These are phyloP conservation scores for Flaveria sonorensis DNA, from an alignment of 129 eudicot species.

Conservation along the genomic window DNA sequence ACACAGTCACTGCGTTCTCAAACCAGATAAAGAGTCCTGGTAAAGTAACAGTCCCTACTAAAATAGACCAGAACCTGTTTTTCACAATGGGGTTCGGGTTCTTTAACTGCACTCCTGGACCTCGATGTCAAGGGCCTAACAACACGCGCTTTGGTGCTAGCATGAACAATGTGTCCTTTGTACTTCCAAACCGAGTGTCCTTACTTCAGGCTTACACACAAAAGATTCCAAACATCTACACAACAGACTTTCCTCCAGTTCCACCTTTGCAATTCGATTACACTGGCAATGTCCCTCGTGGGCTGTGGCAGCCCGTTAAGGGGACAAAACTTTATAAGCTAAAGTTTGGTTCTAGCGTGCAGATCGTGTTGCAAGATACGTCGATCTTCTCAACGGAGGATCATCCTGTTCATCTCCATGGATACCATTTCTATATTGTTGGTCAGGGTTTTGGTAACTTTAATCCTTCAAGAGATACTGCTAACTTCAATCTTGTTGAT, in stretches of 20 bases:
- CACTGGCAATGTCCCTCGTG: slow-evolving; percentile 74
- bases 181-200: slow-evolving; percentile 57
- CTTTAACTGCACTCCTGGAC: slow-evolving; percentile 66
- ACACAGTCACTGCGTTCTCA: slow-evolving; percentile 58
- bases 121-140: slow-evolving; percentile 79
- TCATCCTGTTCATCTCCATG: slow-evolving; percentile 79
- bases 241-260: slow-evolving; percentile 61
- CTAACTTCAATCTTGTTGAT: slow-evolving; percentile 64
- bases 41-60: slow-evolving; percentile 48
- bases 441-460: slow-evolving; percentile 76
- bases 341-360: slow-evolving; percentile 60
- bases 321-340: slow-evolving; percentile 65
- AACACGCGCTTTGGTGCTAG: slow-evolving; percentile 78
- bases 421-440: slow-evolving; percentile 64
- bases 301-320: slow-evolving; percentile 60
- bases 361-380: slow-evolving; percentile 66
- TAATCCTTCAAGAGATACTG: slow-evolving; percentile 51
- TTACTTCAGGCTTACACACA: slow-evolving; percentile 70
- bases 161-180: slow-evolving; percentile 78
- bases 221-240: slow-evolving; percentile 58
- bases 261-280: slow-evolving; percentile 73
- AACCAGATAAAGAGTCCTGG: slow-evolving; percentile 54
- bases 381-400: slow-evolving; percentile 55
- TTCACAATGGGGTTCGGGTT: slow-evolving; percentile 64
- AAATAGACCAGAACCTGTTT: slow-evolving; percentile 54